These are phyloP conservation scores for Claviceps sorghi DNA, from an alignment of 2,329 filamentous ascomycete genomes.

Conservation along the genomic window DNA sequence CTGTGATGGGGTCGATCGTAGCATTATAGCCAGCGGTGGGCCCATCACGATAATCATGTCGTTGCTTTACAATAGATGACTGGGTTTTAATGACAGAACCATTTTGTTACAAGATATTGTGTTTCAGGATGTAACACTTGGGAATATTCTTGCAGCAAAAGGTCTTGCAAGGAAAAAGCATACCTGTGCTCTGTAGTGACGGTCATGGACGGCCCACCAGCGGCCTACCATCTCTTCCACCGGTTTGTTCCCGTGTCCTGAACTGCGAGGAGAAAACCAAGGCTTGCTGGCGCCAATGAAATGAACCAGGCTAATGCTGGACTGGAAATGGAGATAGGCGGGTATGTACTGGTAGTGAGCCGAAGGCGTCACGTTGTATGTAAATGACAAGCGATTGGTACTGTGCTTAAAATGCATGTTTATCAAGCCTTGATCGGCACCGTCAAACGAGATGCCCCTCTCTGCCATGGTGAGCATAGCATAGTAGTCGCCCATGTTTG, in stretches of 20 bases:
- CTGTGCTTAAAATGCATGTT: conserved; percentile 83
- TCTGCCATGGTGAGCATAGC: conserved; percentile 72
- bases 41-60: not conserved
- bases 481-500: conserved; percentile 77
- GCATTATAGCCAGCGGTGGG: not conserved
- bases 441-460: conserved; percentile 84
- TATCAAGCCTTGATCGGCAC: conserved; percentile 85
- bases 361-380: conserved; percentile 93
- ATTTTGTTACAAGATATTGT: not conserved
- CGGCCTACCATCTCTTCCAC: conserved; percentile 72
- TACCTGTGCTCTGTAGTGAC: conserved; percentile 54
- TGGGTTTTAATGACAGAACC: not conserved
- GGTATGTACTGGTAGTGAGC: conserved; percentile 96
- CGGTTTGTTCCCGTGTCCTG: conserved; percentile 40
- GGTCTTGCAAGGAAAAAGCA: conserved; percentile 10
- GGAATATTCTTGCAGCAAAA: not conserved
- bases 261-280: conserved; percentile 54
- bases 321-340: conserved; percentile 85
- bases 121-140: no score
- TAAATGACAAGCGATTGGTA: conserved; percentile 82
- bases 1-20: not conserved
- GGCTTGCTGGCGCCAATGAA: conserved; percentile 90
- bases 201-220: conserved; percentile 94
- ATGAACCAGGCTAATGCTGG: conserved; percentile 77
- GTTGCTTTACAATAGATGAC: not conserved